A percentile compares a stretch with the other conserved stretches of the same genome.
Evolutionary conservation across 805 yeast genomes (phyloP).

Genomic region (Metschnikowia lachancei): DNA sequence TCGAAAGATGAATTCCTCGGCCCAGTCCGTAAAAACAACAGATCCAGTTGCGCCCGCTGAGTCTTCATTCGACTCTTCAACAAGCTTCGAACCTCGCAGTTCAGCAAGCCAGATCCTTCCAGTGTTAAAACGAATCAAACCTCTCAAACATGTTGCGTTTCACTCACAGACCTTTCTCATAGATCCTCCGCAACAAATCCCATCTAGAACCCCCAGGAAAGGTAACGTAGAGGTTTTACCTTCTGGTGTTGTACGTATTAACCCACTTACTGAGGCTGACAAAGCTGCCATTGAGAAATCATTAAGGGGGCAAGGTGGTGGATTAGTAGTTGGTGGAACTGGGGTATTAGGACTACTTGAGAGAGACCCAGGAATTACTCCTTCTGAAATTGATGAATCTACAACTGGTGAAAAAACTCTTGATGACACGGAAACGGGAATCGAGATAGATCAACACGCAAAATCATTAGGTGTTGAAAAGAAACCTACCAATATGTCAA

Average conservation of each 20-base stretch:
- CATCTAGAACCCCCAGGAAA: conserved; percentile 74
- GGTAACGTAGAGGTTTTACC: conserved; percentile 66
- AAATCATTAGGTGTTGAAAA: too few species aligned
- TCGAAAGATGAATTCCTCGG: conserved; percentile 24
- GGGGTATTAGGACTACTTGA: conserved; percentile 54
- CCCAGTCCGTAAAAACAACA: conserved; percentile 3
- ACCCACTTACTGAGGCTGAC: conserved; percentile 56
- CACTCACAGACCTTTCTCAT: conserved; percentile 42
- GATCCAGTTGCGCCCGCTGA: not conserved
- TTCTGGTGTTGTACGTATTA: conserved; percentile 53
- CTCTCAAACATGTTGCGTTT: conserved; percentile 43
- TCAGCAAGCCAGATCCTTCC: conserved; percentile 17
- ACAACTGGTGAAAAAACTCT: too few species aligned
- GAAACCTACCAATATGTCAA: too few species aligned
- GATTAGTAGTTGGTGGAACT: conserved; percentile 77
- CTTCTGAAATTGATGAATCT: conserved; percentile 4
- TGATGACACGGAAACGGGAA: too few species aligned
- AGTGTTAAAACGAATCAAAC: conserved; percentile 31
- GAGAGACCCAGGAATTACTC: conserved; percentile 5
- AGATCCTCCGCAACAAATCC: conserved; percentile 82
- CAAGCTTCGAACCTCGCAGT: not conserved
- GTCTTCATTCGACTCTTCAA: too few species aligned
- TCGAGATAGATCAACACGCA: too few species aligned
- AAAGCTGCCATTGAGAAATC: conserved; percentile 40
- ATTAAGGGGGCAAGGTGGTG: conserved; percentile 50